Conservation (phyloP, 371 early-diverging fungal species). For the Lichtheimia ramosa region DNA sequence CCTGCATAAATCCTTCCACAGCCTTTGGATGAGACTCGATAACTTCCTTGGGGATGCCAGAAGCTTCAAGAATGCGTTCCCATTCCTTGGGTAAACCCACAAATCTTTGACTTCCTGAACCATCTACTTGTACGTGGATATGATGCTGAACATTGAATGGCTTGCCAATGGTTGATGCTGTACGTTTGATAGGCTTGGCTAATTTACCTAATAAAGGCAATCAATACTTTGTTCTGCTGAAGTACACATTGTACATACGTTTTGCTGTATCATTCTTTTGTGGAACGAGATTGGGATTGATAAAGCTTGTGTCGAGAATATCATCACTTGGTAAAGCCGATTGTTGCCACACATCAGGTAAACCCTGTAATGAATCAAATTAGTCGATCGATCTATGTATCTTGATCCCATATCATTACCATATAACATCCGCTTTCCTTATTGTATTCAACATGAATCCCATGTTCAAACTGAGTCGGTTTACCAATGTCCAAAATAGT, state of each 20-base stretch:
- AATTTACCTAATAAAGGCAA: no score
- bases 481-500: conserved; percentile 61
- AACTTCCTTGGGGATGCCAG: conserved; percentile 55
- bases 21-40: conserved; percentile 52
- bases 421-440: conserved; percentile 58
- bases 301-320: conserved; percentile 60
- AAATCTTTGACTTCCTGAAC: conserved; percentile 26
- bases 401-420: conserved; percentile 29
- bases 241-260: no score
- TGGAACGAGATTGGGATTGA: conserved; percentile 65
- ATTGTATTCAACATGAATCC: conserved; percentile 68
- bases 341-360: conserved; percentile 68
- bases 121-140: conserved; percentile 59
- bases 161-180: conserved; percentile 46
- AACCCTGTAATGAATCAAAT: conserved; percentile 34
- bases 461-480: conserved; percentile 66
- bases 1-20: conserved; percentile 51
- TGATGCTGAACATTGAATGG: conserved; percentile 65
- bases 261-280: conserved; percentile 14
- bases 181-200: background rate
- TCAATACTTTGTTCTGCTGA: no score
- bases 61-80: conserved; percentile 52
- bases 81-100: conserved; percentile 59
- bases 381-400: background rate
- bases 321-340: conserved; percentile 61